phyloP scores from a whole-genome alignment of 768 basidiomycete genomes.

The Phylloporus sp. region DNA sequence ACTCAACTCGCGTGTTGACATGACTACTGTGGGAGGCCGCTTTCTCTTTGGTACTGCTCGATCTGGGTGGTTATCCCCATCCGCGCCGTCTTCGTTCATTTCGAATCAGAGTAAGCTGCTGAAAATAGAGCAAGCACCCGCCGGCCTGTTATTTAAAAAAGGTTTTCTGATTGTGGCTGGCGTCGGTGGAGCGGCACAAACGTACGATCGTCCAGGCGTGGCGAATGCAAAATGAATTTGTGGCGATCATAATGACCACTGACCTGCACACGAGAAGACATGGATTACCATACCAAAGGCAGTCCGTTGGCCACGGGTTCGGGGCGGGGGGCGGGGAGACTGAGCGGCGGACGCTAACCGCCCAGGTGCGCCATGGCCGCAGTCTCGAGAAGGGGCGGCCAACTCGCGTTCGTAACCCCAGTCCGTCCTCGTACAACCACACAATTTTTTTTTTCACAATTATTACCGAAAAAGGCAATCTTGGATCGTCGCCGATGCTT shows the following conservation, averaged over 20 bases:
- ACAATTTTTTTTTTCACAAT: constrained; percentile 11
- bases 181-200: not conserved
- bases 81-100: not conserved
- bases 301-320: constrained; percentile 3
- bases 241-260: constrained; percentile 9
- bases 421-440: not conserved
- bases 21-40: constrained; percentile 12
- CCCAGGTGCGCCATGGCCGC: constrained; percentile 4
- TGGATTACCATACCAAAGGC: not conserved
- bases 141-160: not conserved
- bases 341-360: constrained; percentile 1
- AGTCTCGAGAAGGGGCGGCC: constrained; percentile 3
- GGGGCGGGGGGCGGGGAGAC: not conserved
- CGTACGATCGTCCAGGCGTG: constrained; percentile 6
- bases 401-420: not conserved
- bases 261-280: not conserved
- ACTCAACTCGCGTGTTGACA: constrained; percentile 13
- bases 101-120: not conserved
- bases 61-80: constrained; percentile 1
- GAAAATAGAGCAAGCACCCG: not conserved
- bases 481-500: constrained; percentile 26
- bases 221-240: constrained; percentile 9
- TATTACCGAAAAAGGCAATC: constrained; percentile 26
- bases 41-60: not conserved
- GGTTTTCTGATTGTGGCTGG: not conserved